Percentiles rank a stretch among this genome's conserved stretches.
phyloP scores from a whole-genome alignment of 176 grass and related monocot genomes.

The Ensete ventricosum region DNA sequence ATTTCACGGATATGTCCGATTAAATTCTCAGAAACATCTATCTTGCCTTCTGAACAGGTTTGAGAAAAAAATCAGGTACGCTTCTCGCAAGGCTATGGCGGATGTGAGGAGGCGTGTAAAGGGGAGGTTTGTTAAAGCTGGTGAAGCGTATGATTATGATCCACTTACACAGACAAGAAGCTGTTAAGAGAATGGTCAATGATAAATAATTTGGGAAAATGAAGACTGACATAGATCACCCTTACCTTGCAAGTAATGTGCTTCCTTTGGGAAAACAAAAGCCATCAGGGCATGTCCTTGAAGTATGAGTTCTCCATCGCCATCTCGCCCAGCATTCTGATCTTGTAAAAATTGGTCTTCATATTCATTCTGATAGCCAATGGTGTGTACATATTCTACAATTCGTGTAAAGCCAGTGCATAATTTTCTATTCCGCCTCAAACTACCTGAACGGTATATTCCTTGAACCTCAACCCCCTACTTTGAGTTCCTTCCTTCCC shows the following conservation, averaged over 20 bases:
- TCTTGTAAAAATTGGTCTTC: no score
- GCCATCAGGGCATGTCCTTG: neutral
- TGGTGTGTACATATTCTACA: neutral
- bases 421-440: neutral
- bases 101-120: conserved; percentile 90
- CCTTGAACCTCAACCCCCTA: neutral
- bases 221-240: neutral
- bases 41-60: conserved; percentile 41
- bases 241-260: neutral
- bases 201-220: neutral
- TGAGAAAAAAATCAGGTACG: conserved; percentile 97
- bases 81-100: conserved; percentile 86
- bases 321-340: neutral
- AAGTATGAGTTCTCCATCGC: no score
- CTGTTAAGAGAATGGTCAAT: conserved; percentile 34
- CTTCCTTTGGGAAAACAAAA: neutral
- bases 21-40: neutral
- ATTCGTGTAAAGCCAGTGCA: neutral
- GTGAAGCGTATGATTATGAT: conserved; percentile 97
- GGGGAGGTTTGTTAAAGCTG: conserved; percentile 77
- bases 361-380: neutral
- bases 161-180: conserved; percentile 72
- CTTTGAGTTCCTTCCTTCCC: neutral
- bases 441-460: neutral
- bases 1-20: neutral